These are phyloP conservation scores for Agarophyton chilense DNA, from an alignment of 23 red algal genomes.

Conservation along the genomic window DNA sequence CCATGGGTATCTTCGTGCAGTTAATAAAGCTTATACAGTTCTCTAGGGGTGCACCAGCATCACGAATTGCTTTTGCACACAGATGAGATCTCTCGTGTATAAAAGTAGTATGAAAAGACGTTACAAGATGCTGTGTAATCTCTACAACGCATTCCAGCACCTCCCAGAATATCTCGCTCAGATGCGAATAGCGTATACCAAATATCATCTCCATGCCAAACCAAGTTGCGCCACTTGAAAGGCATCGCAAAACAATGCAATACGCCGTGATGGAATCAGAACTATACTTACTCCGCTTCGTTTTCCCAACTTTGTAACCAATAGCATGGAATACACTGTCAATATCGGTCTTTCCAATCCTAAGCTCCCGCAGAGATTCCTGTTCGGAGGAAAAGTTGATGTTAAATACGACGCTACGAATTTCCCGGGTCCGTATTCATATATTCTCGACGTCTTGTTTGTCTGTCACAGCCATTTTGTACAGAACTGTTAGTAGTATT, in stretches of 20 bases:
- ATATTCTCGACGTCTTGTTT: too few relatives aligned
- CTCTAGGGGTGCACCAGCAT: neutral
- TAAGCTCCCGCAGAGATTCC: too few relatives aligned
- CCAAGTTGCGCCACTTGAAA: neutral
- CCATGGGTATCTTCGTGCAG: neutral
- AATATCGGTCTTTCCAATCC: too few relatives aligned
- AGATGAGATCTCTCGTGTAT: neutral
- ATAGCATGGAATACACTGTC: neutral
- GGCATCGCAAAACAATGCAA: neutral
- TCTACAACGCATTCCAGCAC: neutral
- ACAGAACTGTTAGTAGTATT: too few relatives aligned
- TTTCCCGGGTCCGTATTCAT: too few relatives aligned
- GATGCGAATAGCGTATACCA: neutral
- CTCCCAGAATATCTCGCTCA: slow-evolving; percentile 9
- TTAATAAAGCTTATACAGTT: neutral
- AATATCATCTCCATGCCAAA: neutral
- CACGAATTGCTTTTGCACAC: neutral
- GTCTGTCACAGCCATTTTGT: too few relatives aligned
- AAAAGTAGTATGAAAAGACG: neutral
- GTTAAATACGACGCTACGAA: too few relatives aligned
- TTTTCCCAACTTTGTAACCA: neutral
- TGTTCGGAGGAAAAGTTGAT: too few relatives aligned
- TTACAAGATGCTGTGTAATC: neutral
- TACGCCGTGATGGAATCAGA: neutral
- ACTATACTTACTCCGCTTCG: neutral